phyloP scores from a whole-genome alignment of 805 yeast species.

The Candida ovalis region DNA sequence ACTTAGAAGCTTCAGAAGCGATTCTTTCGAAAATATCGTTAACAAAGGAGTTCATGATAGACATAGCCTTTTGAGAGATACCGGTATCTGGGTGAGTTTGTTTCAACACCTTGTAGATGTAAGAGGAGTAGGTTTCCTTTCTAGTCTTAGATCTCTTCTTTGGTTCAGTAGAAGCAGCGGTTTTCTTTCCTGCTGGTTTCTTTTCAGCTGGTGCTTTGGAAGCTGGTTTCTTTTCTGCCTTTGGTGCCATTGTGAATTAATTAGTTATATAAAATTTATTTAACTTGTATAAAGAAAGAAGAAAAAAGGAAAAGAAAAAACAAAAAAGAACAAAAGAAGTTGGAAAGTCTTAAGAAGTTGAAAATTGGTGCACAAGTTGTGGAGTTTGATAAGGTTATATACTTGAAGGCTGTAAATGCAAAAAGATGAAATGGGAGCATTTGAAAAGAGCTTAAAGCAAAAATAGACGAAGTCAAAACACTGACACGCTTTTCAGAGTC shows the following conservation, averaged over 20 bases:
- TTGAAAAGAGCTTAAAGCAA: not conserved
- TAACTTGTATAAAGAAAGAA: not conserved
- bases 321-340: not conserved
- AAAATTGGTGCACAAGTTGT: not conserved
- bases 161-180: constrained; percentile 73
- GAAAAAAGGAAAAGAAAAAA: not conserved
- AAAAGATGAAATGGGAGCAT: not conserved
- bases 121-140: constrained; percentile 97
- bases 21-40: constrained; percentile 98
- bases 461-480: not conserved
- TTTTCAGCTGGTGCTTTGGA: constrained; percentile 97
- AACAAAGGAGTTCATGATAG: constrained; percentile 97
- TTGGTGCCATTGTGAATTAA: constrained; percentile 57
- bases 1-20: constrained; percentile 95
- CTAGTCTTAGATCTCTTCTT: constrained; percentile 94
- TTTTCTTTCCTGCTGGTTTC: constrained; percentile 90
- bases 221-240: constrained; percentile 66
- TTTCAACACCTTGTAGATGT: constrained; percentile 96
- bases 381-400: constrained; percentile 2
- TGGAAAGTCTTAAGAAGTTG: not conserved
- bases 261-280: not conserved
- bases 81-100: constrained; percentile 99
- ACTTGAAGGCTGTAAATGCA: not conserved
- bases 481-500: not conserved
- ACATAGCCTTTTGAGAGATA: constrained; percentile 98